A percentile compares a stretch with the other conserved stretches of the same genome.
Conservation (phyloP, 192 early-diverging fungal genomes). For the Coemansia sp. region DNA sequence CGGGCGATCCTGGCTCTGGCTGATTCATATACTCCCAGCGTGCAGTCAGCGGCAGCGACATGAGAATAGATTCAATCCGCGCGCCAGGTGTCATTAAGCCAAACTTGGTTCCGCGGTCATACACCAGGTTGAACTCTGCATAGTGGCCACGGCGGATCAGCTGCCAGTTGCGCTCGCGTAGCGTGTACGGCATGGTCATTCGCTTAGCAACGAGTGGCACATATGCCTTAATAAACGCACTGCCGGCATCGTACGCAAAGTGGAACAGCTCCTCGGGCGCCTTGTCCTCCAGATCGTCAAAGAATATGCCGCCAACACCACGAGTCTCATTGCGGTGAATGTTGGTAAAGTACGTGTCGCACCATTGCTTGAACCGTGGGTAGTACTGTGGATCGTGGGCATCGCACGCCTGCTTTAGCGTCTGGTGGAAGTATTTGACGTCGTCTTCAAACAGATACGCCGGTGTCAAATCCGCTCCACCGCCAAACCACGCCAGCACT, state of each 20-base stretch:
- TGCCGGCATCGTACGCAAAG: constrained; percentile 83
- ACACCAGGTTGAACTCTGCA: constrained; percentile 96
- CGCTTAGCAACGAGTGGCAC: constrained; percentile 82
- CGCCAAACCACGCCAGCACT: constrained; percentile 92
- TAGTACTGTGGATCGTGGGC: constrained; percentile 82
- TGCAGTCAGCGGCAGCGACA: constrained; percentile 90
- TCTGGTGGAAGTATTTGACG: constrained; percentile 88
- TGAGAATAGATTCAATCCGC: constrained; percentile 92
- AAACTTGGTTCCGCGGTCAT: constrained; percentile 98
- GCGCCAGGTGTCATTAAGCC: constrained; percentile 94
- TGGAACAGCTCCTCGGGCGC: constrained; percentile 73
- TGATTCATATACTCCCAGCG: constrained; percentile 92
- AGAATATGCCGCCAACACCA: constrained; percentile 97
- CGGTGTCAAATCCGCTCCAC: constrained; percentile 94
- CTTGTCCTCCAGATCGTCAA: constrained; percentile 88
- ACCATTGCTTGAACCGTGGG: constrained; percentile 91
- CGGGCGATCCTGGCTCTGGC: constrained; percentile 67
- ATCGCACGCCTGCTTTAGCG: constrained; percentile 91
- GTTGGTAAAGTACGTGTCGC: constrained; percentile 91
- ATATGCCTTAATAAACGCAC: constrained; percentile 80
- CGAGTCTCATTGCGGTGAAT: constrained; percentile 86
- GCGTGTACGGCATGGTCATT: constrained; percentile 75
- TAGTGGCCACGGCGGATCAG: constrained; percentile 93
- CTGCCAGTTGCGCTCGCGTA: constrained; percentile 87
- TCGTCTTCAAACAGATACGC: constrained; percentile 89